Evolutionary conservation across 2,329 filamentous ascomycete species (phyloP).

Genomic region (Talaromyces sp.): DNA sequence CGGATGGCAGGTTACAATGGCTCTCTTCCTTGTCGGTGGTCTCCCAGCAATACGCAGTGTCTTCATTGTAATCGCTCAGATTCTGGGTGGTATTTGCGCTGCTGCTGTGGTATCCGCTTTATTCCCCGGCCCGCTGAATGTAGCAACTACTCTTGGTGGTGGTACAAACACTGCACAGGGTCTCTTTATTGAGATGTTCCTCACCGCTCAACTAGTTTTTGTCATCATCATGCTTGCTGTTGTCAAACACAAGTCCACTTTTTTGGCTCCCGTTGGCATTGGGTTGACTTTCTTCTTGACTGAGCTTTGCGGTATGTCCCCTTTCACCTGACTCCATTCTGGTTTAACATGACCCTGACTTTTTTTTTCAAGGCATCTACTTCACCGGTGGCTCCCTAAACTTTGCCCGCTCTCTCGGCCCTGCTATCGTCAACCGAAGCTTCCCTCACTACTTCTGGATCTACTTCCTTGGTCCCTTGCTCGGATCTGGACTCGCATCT

Average conservation of each 20-base stretch:
- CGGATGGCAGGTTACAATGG: conserved; percentile 51
- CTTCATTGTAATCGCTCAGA: conserved; percentile 55
- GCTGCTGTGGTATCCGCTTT: conserved; percentile 57
- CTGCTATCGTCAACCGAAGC: conserved; percentile 43
- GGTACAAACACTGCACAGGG: conserved; percentile 55
- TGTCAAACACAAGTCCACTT: conserved; percentile 71
- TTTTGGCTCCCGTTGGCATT: conserved; percentile 67
- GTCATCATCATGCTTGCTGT: conserved; percentile 67
- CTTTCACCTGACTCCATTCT: neutral
- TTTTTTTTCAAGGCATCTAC: conserved; percentile 37
- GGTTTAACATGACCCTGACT: neutral
- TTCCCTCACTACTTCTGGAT: conserved; percentile 52
- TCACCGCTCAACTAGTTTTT: conserved; percentile 62
- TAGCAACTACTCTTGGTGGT: conserved; percentile 55
- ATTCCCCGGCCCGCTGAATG: conserved; percentile 56
- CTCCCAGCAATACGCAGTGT: conserved; percentile 53
- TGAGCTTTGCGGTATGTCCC: conserved; percentile 45
- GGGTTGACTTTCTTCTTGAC: conserved; percentile 67
- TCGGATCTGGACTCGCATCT: conserved; percentile 48
- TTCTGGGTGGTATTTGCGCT: conserved; percentile 58
- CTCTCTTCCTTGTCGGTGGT: conserved; percentile 57
- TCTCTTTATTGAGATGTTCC: conserved; percentile 65
- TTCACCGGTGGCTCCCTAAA: conserved; percentile 50
- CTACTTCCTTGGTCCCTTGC: conserved; percentile 49
- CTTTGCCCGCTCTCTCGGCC: conserved; percentile 49